Base-by-base conservation (phyloP, 1,284 basidiomycete species). In the Marasmius sp. region DNA sequence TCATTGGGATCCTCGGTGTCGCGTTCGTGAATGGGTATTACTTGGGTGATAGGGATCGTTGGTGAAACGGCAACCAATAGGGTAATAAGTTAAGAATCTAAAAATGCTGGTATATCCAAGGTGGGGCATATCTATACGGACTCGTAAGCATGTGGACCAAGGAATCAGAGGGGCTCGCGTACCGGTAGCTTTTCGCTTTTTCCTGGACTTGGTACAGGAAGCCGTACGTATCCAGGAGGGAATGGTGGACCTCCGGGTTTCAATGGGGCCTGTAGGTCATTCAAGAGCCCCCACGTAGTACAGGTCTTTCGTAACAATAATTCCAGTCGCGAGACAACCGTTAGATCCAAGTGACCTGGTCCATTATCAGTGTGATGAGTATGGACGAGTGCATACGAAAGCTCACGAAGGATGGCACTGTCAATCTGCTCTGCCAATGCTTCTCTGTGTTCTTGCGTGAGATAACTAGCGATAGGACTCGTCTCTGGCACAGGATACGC, bases 361-460 rank as follows among this genome's bases (percentile, higher is more conserved):
- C 58, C 16, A 60, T 20, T n/a, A 54, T 61, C 61, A 65, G 45
- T 61, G 20, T 58, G 16, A 54, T 51, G 48, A 18, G 41, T 63
- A 36, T 50, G 18, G 16, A 60, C 41, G n/a, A 41, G 48, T 57
- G 34, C 36, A 63, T 36, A 58, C 65, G 45, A 61, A 12, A 1
- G 79, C 91, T 70, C 67, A 92, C 92, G 79, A 4, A 96, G 75
- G 57, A 96, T 92, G 10, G 94, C 94, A 54, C 85, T 84, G 66
- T 95, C 92, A 58, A 97, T 88, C 75, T 95, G 92, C 62, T 93
- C 89, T 0, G 94, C 94, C 6, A 96, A 82, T 6, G 85, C 85
- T 66, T 91, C 88, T 58, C 94, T 82, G 61, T 93, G 78, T 61
- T 84, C 85, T 71, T 89, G 86, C 57, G 83, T 81, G 62, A 96